These are phyloP conservation scores for Alternaria novae-zelandiae DNA, from an alignment of 2,329 filamentous ascomycete genomes.

Conservation along the genomic window DNA sequence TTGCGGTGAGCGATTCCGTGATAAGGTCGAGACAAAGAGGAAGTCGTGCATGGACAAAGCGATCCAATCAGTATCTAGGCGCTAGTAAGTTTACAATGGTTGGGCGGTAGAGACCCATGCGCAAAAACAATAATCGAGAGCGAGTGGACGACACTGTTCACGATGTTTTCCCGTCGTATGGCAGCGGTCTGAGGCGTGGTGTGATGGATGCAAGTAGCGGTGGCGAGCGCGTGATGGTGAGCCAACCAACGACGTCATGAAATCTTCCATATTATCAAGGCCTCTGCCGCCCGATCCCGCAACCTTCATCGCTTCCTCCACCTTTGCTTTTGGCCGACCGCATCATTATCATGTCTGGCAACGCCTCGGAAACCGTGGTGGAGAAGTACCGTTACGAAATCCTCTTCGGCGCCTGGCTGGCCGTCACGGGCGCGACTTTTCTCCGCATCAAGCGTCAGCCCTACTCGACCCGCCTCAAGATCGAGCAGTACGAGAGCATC, in stretches of 20 bases:
- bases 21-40: neutral
- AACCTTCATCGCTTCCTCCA: neutral
- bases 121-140: neutral
- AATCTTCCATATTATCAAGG: slow-evolving; percentile 1
- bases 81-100: neutral
- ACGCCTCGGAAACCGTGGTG: slow-evolving; percentile 19
- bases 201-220: slow-evolving; percentile 8
- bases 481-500: slow-evolving; percentile 48
- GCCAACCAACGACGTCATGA: slow-evolving; percentile 18
- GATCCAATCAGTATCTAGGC: neutral
- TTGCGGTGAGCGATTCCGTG: neutral
- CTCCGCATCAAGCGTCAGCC: slow-evolving; percentile 44
- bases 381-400: slow-evolving; percentile 41
- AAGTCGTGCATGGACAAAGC: neutral
- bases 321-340: neutral
- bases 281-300: neutral
- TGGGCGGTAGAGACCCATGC: neutral
- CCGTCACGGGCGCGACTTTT: slow-evolving; percentile 42
- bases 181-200: slow-evolving; percentile 1
- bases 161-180: neutral
- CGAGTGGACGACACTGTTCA: neutral
- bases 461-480: slow-evolving; percentile 41
- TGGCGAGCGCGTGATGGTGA: slow-evolving; percentile 12
- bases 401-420: slow-evolving; percentile 35
- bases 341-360: slow-evolving; percentile 20